Evolutionary conservation across 2,329 filamentous ascomycete genomes (phyloP).

Genomic region (Davidsoniella neocaledoniae): DNA sequence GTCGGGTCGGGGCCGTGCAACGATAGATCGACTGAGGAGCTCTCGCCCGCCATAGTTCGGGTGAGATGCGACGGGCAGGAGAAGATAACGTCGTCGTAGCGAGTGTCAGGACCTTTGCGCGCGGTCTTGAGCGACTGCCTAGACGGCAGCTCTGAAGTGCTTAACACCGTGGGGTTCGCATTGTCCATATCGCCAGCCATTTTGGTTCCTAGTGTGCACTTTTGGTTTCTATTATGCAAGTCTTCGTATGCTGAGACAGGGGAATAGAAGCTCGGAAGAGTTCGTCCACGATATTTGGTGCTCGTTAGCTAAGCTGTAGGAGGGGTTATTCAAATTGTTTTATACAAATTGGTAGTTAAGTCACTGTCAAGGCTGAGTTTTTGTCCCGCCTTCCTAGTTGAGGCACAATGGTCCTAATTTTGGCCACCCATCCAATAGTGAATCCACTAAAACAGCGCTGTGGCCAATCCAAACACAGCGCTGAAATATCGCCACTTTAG

Average conservation of each 20-base stretch:
- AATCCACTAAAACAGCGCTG: no score
- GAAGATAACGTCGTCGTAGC: constrained; percentile 30
- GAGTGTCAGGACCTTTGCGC: constrained; percentile 30
- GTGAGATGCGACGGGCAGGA: constrained; percentile 28
- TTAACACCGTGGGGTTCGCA: constrained; percentile 86
- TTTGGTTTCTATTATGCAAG: neutral
- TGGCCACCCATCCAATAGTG: no score
- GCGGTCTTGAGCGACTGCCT: constrained; percentile 35
- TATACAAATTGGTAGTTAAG: no score
- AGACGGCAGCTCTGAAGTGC: constrained; percentile 72
- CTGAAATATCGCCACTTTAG: no score
- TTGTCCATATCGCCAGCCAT: constrained; percentile 37
- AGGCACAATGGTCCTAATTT: neutral
- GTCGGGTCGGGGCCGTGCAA: constrained; percentile 1
- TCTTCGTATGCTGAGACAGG: neutral
- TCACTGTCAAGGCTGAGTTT: no score
- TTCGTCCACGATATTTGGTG: neutral
- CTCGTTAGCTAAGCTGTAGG: no score
- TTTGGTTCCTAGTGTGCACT: neutral
- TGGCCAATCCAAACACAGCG: no score
- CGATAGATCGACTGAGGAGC: neutral
- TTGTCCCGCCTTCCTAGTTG: neutral
- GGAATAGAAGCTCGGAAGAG: neutral
- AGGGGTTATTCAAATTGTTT: no score
- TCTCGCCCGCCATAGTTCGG: constrained; percentile 17